Evolutionary conservation across 768 basidiomycete species (phyloP).

Genomic region (Lentinula guzmanii): DNA sequence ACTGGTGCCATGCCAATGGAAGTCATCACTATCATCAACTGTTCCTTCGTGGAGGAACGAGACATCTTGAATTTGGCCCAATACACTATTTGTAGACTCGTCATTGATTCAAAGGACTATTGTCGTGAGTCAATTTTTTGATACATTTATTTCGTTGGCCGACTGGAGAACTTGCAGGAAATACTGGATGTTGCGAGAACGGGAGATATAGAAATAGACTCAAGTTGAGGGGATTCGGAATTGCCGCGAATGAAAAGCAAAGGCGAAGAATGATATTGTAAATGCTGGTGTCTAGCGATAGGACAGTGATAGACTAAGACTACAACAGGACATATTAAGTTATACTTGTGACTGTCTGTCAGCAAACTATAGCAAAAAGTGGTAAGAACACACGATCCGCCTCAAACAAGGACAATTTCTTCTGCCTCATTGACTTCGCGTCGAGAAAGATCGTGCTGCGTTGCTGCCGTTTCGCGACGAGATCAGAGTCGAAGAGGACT

Average conservation of each 20-base stretch:
- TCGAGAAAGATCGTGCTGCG: not conserved
- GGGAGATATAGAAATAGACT: constrained; percentile 49
- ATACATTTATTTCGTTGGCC: not conserved
- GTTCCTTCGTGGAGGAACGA: constrained; percentile 47
- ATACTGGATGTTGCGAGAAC: constrained; percentile 48
- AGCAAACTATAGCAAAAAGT: constrained; percentile 57
- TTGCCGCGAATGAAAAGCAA: not conserved
- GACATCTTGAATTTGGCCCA: constrained; percentile 47
- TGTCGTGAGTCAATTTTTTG: constrained; percentile 39
- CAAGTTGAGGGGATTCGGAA: constrained; percentile 26
- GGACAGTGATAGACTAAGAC: constrained; percentile 13
- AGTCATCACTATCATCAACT: constrained; percentile 49
- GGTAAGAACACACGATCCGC: constrained; percentile 47
- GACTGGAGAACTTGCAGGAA: constrained; percentile 22
- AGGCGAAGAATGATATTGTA: constrained; percentile 10
- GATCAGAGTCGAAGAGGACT: not conserved
- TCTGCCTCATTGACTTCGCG: not conserved
- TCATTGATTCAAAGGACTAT: constrained; percentile 38
- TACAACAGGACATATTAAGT: constrained; percentile 3
- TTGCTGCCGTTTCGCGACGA: not conserved
- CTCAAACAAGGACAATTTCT: constrained; percentile 64
- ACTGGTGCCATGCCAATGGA: constrained; percentile 24
- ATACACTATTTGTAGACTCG: constrained; percentile 40
- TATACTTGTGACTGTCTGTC: constrained; percentile 20
- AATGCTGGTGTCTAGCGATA: not conserved